Conservation (phyloP, 1,284 basidiomycete species). For the Irpex sp. region DNA sequence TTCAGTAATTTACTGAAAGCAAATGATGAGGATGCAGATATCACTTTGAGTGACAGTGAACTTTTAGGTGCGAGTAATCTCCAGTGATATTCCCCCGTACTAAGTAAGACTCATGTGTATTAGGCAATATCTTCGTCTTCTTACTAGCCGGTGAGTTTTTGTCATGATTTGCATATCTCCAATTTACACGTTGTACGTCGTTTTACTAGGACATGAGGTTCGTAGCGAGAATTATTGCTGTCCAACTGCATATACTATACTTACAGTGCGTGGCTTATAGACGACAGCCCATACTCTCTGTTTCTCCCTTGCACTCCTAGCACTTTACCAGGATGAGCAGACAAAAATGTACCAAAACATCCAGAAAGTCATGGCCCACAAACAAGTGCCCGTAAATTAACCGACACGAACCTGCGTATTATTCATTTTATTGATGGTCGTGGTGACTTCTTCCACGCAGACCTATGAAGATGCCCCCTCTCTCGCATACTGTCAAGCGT, state of each 20-base stretch:
- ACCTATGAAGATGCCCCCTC: conserved; percentile 49
- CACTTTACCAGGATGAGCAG: conserved; percentile 54
- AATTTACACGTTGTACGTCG: too few relatives aligned
- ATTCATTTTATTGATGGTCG: not conserved
- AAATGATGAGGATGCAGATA: conserved; percentile 28
- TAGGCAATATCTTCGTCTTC: conserved; percentile 54
- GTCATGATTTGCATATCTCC: too few relatives aligned
- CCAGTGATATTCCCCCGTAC: not conserved
- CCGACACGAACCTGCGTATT: not conserved
- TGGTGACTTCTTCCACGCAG: conserved; percentile 22
- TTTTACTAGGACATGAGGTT: conserved; percentile 33
- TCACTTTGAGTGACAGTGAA: conserved; percentile 38
- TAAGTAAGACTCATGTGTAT: not conserved
- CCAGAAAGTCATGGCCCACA: conserved; percentile 35
- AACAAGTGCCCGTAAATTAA: conserved; percentile 35
- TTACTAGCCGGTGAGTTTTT: conserved; percentile 25
- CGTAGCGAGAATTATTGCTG: conserved; percentile 10
- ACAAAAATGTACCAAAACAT: conserved; percentile 53
- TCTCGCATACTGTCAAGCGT: conserved; percentile 45
- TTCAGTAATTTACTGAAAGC: conserved; percentile 47
- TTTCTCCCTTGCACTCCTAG: conserved; percentile 48
- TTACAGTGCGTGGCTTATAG: conserved; percentile 16
- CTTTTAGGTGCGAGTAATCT: conserved; percentile 34
- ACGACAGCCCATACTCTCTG: conserved; percentile 50
- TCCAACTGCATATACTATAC: too few relatives aligned